phyloP scores from a whole-genome alignment of 2,329 filamentous ascomycete species.

The Cercospora sesami region DNA sequence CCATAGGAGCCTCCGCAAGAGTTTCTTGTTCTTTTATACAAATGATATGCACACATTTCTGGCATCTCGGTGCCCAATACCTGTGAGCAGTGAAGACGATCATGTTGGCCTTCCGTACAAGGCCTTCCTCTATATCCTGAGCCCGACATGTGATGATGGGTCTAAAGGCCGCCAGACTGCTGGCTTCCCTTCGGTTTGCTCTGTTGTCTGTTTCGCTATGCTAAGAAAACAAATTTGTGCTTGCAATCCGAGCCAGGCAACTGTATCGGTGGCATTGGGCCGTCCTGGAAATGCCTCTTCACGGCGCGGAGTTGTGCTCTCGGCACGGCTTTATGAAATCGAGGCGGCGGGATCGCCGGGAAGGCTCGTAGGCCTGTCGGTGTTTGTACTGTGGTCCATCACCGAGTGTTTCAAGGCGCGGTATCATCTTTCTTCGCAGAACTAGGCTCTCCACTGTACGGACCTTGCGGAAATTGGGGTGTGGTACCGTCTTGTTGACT shows the following conservation, averaged over 20 bases:
- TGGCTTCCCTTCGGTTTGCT: background rate
- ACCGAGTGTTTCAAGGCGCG: constrained; percentile 35
- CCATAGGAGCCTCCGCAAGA: background rate
- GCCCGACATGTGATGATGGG: background rate
- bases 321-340: background rate
- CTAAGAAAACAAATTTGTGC: constrained; percentile 1
- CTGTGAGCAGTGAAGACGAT: background rate
- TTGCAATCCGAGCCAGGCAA: background rate
- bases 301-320: background rate
- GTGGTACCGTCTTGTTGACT: constrained; percentile 49
- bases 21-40: constrained; percentile 1
- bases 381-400: constrained; percentile 2
- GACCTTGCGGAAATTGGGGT: constrained; percentile 46
- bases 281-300: background rate
- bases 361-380: background rate
- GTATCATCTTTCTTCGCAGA: constrained; percentile 36
- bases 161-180: background rate
- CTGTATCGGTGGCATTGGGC: background rate
- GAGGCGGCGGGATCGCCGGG: background rate
- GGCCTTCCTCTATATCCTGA: background rate
- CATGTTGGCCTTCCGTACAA: background rate
- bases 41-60: constrained; percentile 5
- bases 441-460: constrained; percentile 45
- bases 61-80: background rate
- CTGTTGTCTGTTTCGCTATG: background rate